phyloP scores from a whole-genome alignment of 2,329 filamentous ascomycete species.

The Exophiala mesophila region DNA sequence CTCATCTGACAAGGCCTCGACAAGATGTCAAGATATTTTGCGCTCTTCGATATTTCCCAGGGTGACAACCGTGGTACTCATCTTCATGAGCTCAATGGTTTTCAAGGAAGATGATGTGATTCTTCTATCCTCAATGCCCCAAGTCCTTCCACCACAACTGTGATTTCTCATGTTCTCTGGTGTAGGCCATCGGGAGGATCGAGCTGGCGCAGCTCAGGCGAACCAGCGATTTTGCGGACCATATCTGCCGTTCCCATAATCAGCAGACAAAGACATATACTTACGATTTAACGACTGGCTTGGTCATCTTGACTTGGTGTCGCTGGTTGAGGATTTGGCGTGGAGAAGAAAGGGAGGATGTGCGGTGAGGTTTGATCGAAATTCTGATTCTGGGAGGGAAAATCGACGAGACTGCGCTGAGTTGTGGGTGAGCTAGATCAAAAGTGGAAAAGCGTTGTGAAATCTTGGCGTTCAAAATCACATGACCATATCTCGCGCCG shows the following conservation, averaged over 20 bases:
- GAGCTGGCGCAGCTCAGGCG: slow-evolving; percentile 63
- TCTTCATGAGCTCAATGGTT: slow-evolving; percentile 60
- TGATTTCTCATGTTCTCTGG: slow-evolving; percentile 35
- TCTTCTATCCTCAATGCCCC: slow-evolving; percentile 78
- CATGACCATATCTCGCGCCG: background rate
- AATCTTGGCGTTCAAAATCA: slow-evolving; percentile 5
- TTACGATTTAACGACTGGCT: slow-evolving; percentile 49
- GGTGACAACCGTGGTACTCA: slow-evolving; percentile 14
- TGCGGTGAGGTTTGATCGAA: background rate
- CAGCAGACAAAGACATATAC: slow-evolving; percentile 47
- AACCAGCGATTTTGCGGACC: slow-evolving; percentile 83
- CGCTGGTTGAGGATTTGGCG: slow-evolving; percentile 28
- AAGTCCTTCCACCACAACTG: slow-evolving; percentile 31
- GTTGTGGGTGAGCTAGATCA: slow-evolving; percentile 1
- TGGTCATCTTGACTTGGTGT: slow-evolving; percentile 52
- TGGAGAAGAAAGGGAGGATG: background rate
- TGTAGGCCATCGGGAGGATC: slow-evolving; percentile 61
- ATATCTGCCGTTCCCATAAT: slow-evolving; percentile 58
- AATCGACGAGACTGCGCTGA: slow-evolving; percentile 1
- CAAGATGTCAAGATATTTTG: slow-evolving; percentile 44
- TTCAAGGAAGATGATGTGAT: slow-evolving; percentile 64
- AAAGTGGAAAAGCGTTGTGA: slow-evolving; percentile 5
- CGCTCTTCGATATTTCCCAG: slow-evolving; percentile 26
- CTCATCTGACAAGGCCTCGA: slow-evolving; percentile 77
- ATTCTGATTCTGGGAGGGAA: background rate